Base-by-base conservation (phyloP, 208 protist genomes). In the Leishmania amazonensis region DNA sequence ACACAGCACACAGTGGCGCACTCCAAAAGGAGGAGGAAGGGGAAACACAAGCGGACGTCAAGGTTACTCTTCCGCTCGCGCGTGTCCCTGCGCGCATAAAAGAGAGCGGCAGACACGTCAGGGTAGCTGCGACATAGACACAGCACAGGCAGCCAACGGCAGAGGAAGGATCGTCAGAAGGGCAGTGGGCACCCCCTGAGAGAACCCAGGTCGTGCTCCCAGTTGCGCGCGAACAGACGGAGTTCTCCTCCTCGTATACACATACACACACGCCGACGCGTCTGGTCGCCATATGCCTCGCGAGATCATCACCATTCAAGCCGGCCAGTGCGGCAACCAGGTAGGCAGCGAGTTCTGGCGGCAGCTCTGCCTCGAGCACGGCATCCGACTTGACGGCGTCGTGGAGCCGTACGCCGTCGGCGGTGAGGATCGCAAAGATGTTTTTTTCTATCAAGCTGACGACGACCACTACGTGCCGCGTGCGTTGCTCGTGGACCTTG, bases 391-490 rank as follows among this genome's bases (percentile, higher is more conserved):
- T 17, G 93, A 99, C 75, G 98, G 99, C 76, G 97, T 96, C 70
- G 91, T 99, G 35, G 96, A 99, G 92, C 95, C 97, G 38, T 98
- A 94, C 91, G 98, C 98, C 51, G 95, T 97, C 38, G 87, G 89
- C 77, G 95, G 94, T 45, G 92, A 96, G 62, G 99, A 99, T 81
- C 89, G 99, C 71, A 99, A 99, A 85, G 99, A 99, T 87, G 99
- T 99, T 17, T 99, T 99, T 84, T 99, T 99, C 89, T 99, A 99
- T 87, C 99, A 99, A 89, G 99, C 99, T n/a, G 99, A 99, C 83
- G 99, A 99, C 83, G 97, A 99, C 77, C 99, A 99, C 84, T 99
- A 99, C 91, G 97, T 99, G 81, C 99, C 99, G n/a, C 90, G 99
- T 35, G 99, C 99, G 15, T 81, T 99, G 17, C 88, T 99, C 24